Evolutionary conservation across 306 rosid genomes (phyloP).

Genomic region (Hylodesmum podocarpum): DNA sequence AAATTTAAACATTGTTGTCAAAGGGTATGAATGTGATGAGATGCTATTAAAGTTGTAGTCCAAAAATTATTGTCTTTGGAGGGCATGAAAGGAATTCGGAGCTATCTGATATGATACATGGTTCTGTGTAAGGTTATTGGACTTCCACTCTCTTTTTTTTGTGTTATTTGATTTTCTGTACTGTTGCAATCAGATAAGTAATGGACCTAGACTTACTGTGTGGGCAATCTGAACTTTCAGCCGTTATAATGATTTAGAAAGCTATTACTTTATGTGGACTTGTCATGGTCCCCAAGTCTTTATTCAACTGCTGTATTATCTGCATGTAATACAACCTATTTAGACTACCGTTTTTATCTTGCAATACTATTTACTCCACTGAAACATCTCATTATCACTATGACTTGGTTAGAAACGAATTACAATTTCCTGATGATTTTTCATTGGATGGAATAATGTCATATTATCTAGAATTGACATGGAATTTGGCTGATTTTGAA

Average conservation of each 20-base stretch:
- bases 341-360: neutral
- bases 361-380: neutral
- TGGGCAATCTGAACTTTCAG: neutral
- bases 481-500: neutral
- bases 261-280: neutral
- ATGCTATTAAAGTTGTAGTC: neutral
- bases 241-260: neutral
- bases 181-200: neutral
- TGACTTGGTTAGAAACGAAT: neutral
- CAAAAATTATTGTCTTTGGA: neutral
- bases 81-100: neutral
- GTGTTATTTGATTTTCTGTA: neutral
- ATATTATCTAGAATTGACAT: conserved; percentile 1
- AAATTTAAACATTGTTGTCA: neutral
- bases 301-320: neutral
- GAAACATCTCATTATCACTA: neutral
- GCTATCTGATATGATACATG: neutral
- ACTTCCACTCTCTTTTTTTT: neutral
- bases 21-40: neutral
- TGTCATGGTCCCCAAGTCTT: neutral
- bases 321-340: neutral
- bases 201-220: neutral
- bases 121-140: neutral
- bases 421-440: neutral
- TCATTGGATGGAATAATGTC: neutral